Base-by-base conservation (phyloP, 148 eudicot species). In the Bassia scoparia region DNA sequence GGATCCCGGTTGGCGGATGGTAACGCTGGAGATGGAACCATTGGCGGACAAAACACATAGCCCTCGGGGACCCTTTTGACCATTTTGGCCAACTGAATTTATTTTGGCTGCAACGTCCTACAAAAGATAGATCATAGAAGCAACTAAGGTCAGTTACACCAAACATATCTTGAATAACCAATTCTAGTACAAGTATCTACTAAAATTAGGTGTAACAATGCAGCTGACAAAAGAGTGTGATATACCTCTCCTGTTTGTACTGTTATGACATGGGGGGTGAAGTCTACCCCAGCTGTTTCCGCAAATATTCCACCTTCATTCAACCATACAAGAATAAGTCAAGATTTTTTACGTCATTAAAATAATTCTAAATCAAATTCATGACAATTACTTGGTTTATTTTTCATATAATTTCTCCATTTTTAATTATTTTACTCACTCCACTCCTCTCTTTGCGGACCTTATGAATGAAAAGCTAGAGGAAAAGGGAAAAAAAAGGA, bases 31-130 rank as follows among this genome's bases (percentile, higher is more conserved):
- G 73, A 91, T 82, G 69, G 89, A 30, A 48, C 97, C 95, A 80
- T 85, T 91, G 31, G 97, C 97, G 16, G 97, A 85, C 7, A 87
- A 89, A 46, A 91, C 81, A 46, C 90, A 89, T 17, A 89, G 72
- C 59, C 92, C 95, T 61, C 82, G 70, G 20, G 83, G 80, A 68
- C 87, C 89, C 81, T 81, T 84, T 1, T 81, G 84, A 60, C 84
- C 82, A 76, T 80, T 84, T 1, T 81, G 84, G 63, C 84, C 82
- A 69, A 89, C 71, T 5, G 88, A 82, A 63, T 83, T 77, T 31
- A 91, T 78, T 81, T 81, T 89, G 18, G 80, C 85, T 0, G 87
- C 84, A 55, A 89, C 86, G 82, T 91, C 97, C 97, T 91, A 87
- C 74, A 74, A 49, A 81, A 20, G 18, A 35, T 72, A 14, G 34